phyloP scores from a whole-genome alignment of 352 stramenopile genomes.

The Peronospora farinosa region DNA sequence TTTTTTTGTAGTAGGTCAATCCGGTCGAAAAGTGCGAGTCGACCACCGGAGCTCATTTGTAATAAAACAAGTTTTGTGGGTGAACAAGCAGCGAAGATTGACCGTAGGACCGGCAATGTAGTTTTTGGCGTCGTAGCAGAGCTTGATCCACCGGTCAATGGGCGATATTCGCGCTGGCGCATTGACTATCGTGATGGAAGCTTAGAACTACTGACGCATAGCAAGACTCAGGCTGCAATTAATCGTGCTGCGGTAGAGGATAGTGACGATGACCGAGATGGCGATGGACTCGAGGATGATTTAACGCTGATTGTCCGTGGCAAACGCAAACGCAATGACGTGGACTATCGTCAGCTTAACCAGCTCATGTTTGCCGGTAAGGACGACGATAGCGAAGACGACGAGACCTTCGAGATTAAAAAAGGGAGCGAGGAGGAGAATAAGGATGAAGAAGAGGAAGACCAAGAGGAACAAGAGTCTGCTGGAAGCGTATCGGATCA shows the following conservation, averaged over 20 bases:
- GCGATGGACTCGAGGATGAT: constrained; percentile 26
- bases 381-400: constrained; percentile 52
- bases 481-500: constrained; percentile 12
- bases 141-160: constrained; percentile 13
- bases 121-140: constrained; percentile 55
- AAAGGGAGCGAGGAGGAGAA: constrained; percentile 34
- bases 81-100: constrained; percentile 36
- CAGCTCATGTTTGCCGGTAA: constrained; percentile 67
- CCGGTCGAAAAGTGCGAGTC: constrained; percentile 22
- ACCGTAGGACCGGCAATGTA: constrained; percentile 22
- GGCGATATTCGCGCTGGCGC: constrained; percentile 43
- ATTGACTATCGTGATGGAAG: constrained; percentile 54
- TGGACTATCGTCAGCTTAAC: constrained; percentile 81
- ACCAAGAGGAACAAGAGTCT: constrained; percentile 10
- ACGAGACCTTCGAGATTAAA: constrained; percentile 43
- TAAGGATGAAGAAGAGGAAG: constrained; percentile 24
- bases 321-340: constrained; percentile 72
- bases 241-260: constrained; percentile 25
- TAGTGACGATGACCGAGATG: constrained; percentile 6
- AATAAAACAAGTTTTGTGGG: constrained; percentile 33
- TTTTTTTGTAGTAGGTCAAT: constrained; percentile 18
- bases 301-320: constrained; percentile 46
- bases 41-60: constrained; percentile 8
- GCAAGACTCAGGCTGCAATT: constrained; percentile 30
- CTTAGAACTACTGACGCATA: constrained; percentile 33